Percentiles rank a stretch among this genome's conserved stretches.
Evolutionary conservation across 192 early-diverging fungal species (phyloP).

Genomic region (Dispira parvispora): DNA sequence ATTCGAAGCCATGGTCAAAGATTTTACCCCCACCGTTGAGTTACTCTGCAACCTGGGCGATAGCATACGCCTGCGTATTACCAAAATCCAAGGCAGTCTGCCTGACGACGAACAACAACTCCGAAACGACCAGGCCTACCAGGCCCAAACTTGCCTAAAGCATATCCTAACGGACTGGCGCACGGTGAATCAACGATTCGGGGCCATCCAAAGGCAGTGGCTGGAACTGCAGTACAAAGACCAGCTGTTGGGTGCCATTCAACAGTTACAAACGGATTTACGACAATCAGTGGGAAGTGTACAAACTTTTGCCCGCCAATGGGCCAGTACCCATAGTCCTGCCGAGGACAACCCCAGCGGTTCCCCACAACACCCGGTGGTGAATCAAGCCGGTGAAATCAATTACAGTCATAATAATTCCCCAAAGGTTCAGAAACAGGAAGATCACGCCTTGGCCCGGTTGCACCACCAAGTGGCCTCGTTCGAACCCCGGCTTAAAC

Average conservation of each 20-base stretch:
- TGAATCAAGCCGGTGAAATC: neutral
- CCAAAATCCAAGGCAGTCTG: conserved; percentile 8
- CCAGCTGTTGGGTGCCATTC: conserved; percentile 3
- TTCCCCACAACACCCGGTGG: neutral
- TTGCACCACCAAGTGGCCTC: conserved; percentile 10
- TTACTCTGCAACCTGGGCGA: conserved; percentile 9
- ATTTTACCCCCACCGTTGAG: conserved; percentile 12
- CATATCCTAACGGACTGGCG: conserved; percentile 8
- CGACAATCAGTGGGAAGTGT: conserved; percentile 10
- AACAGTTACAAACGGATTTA: conserved; percentile 6
- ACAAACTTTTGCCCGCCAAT: conserved; percentile 8
- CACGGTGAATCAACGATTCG: neutral
- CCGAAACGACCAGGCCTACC: conserved; percentile 2
- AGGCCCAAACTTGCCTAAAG: neutral
- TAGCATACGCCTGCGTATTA: neutral
- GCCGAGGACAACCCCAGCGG: neutral
- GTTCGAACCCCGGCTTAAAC: conserved; percentile 10
- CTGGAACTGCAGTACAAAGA: conserved; percentile 10
- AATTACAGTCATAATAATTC: neutral
- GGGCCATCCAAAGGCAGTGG: neutral
- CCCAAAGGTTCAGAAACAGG: conserved; percentile 7
- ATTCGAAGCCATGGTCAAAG: conserved; percentile 8
- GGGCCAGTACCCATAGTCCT: conserved; percentile 5
- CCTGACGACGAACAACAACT: conserved; percentile 1
- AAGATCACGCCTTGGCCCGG: conserved; percentile 11